Conservation (phyloP, 805 yeast genomes). For the Yarrowia hollandica region DNA sequence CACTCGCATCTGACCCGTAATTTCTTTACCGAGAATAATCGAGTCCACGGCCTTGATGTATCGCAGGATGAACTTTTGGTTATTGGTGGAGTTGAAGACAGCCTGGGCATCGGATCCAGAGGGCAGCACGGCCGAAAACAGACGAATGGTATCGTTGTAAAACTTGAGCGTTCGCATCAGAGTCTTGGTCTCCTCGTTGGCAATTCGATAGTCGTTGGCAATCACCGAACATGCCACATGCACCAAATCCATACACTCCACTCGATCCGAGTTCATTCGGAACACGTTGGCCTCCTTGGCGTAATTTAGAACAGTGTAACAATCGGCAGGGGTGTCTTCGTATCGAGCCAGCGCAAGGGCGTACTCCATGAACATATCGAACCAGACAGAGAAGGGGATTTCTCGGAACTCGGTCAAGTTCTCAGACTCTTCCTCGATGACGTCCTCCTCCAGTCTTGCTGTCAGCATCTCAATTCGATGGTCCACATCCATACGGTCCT, state of each 20-base stretch:
- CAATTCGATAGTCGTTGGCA: constrained; percentile 53
- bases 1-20: constrained; percentile 79
- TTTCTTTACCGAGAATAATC: constrained; percentile 51
- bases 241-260: constrained; percentile 60
- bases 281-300: constrained; percentile 82
- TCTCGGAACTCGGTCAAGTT: constrained; percentile 62
- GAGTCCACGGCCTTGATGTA: constrained; percentile 89
- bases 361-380: constrained; percentile 75
- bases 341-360: constrained; percentile 65
- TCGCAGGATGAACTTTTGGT: constrained; percentile 85
- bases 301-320: constrained; percentile 66
- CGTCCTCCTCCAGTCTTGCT: constrained; percentile 34
- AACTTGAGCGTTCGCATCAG: constrained; percentile 73
- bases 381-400: constrained; percentile 77
- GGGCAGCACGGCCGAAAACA: constrained; percentile 66
- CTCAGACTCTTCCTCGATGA: constrained; percentile 41
- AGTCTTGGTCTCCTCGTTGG: constrained; percentile 59
- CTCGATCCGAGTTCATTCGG: constrained; percentile 60
- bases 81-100: constrained; percentile 70
- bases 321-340: constrained; percentile 57
- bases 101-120: constrained; percentile 61
- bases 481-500: constrained; percentile 54
- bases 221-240: constrained; percentile 59
- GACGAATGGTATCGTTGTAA: constrained; percentile 62
- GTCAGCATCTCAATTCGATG: constrained; percentile 46